Evolutionary conservation across 2,329 filamentous ascomycete genomes (phyloP), one percentile per base, ranked within the genome.

Genomic region (Coniella lustricola): DNA sequence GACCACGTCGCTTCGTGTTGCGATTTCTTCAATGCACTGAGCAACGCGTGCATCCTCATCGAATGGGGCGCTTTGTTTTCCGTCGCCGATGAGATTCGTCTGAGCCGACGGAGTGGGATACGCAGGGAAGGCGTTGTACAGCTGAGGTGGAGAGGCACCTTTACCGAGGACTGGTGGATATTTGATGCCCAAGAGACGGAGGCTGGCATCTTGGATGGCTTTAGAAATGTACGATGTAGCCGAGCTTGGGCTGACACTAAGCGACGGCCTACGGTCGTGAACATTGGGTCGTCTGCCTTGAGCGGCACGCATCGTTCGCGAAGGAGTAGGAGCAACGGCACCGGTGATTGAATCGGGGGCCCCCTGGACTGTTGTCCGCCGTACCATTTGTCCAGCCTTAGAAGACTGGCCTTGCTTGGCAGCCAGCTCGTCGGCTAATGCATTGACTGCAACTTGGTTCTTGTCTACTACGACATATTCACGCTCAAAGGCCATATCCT

Each of bases 381-480:
- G 84, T 37, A 84, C 71, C 60, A 93, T 80, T 18, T 79, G 74
- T 9, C 79, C 79, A 8, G 79, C 70, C 54, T 82, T 77, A 5
- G 76, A 72, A 36, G 77, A 73, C 25, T 69, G 62, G 20, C 66
- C 62, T 59, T 59, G 66, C 60, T 87, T 91, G 45, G 90, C 86
- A 38, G 89, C 90, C 62, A 98, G 73, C 67, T 97, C 91, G 65
- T 98, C 93, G 18, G 93, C 93, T 60, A 98, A 85, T 3, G 93
- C 93, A 64, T 98, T 97, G 44, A 98, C 91, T 65, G 97, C 91
- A 10, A 98, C 90, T 17, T 90, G 86, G 55, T 85, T 83, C 71
- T 96, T 95, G 69, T 98, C 93, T 12, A 98, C 88, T 21, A 97
- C 76, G 17, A 98, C 91, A 59, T 97, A 98, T 56, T 97, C 93